Base-by-base conservation (phyloP, 148 eudicot genomes). In the Fallopia convolvulus region DNA sequence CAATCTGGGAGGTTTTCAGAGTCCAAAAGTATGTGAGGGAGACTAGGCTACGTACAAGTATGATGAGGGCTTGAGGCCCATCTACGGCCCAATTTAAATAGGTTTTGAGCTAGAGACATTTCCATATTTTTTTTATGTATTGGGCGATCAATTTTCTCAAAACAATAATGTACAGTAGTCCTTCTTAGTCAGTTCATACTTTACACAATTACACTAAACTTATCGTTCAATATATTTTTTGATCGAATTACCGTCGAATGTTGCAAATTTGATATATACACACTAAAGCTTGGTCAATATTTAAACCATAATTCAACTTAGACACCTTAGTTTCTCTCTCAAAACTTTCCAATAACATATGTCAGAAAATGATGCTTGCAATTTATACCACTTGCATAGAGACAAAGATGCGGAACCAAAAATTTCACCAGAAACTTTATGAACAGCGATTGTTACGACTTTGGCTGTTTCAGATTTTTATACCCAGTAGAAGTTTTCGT, bases 381-480 rank as follows among this genome's bases (percentile, higher is more conserved):
- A 23, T 33, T 21, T 68, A 68, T 15, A 36, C 18, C 11, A 68
- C 8, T 36, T 32, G 36, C 6, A 39, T 36, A 68, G 21, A 68
- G 44, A 66, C 72, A 66, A 68, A 68, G 44, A 68, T 6, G 72
- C 36, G 3, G 6, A 68, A 36, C 72, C 46, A 68, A 68, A 68
- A 39, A 55, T 55, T 55, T 55, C 61, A 55, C 61, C 23, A 55
- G 26, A 55, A n/a, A 26, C 46, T 12, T 32, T 33, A 68, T 11
- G 72, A 68, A 68, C 36, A 68, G 72, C 36, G 72, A 68, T 68
- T 68, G 72, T 68, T 68, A 68, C 72, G 39, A 68, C 2, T 36
- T 68, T 15, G 46, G 72, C 61, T 55, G 23, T 55, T 55, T 20
- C 61, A 55, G 44, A 10, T 12, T 30, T 68, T 14, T 17, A 14